Evolutionary conservation across 306 rosid species (phyloP).

Genomic region (Casuarina cunninghamiana): DNA sequence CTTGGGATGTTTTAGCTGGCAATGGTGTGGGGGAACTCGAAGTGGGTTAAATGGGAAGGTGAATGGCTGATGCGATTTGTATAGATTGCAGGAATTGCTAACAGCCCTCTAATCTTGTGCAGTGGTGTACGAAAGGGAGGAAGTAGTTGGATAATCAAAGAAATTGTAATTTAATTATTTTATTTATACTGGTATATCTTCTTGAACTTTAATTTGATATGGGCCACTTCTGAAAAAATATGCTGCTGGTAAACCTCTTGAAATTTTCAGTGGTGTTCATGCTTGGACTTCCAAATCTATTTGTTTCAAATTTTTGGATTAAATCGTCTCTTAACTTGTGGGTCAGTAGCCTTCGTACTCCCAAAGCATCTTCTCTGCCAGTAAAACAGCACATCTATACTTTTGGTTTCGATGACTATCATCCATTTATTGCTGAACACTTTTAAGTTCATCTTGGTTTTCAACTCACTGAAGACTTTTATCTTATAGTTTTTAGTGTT

Average conservation of each 20-base stretch:
- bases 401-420: too few relatives aligned
- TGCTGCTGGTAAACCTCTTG: background rate
- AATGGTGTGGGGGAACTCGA: slow-evolving; percentile 53
- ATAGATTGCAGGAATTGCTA: slow-evolving; percentile 49
- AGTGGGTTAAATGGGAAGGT: slow-evolving; percentile 33
- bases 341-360: too few relatives aligned
- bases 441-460: too few relatives aligned
- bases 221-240: slow-evolving; percentile 26
- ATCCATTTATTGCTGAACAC: too few relatives aligned
- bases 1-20: slow-evolving; percentile 50
- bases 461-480: too few relatives aligned
- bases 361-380: too few relatives aligned
- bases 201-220: slow-evolving; percentile 23
- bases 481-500: too few relatives aligned
- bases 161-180: slow-evolving; percentile 31
- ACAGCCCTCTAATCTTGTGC: slow-evolving; percentile 53
- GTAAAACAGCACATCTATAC: too few relatives aligned
- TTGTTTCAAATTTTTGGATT: too few relatives aligned
- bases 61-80: slow-evolving; percentile 50
- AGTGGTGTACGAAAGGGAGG: slow-evolving; percentile 39
- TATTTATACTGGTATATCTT: slow-evolving; percentile 16
- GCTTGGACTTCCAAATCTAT: too few relatives aligned
- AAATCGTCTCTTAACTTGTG: too few relatives aligned
- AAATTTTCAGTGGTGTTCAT: background rate
- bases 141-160: slow-evolving; percentile 36